phyloP scores from a whole-genome alignment of 2,329 filamentous ascomycete genomes.

The Phoma sp. region DNA sequence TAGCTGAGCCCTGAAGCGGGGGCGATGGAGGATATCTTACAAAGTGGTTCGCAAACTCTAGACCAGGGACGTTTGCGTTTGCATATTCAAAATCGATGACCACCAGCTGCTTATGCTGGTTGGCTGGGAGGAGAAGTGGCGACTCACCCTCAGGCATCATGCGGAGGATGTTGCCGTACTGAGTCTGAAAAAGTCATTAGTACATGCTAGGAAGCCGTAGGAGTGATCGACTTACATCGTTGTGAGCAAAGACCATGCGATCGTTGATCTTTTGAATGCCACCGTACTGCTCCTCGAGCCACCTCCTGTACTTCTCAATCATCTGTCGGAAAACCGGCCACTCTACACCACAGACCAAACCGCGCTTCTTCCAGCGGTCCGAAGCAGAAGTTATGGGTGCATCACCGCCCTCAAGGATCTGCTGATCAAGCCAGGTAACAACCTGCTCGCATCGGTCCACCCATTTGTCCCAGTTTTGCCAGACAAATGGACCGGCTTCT shows the following conservation, averaged over 20 bases:
- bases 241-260: conserved; percentile 91
- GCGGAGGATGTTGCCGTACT: conserved; percentile 97
- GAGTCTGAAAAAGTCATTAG: conserved; percentile 67
- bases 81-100: conserved; percentile 99
- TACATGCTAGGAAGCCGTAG: background rate
- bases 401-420: conserved; percentile 57
- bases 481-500: conserved; percentile 79
- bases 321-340: conserved; percentile 79
- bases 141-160: conserved; percentile 74
- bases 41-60: conserved; percentile 98
- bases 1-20: background rate
- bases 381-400: conserved; percentile 46
- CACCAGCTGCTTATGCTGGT: conserved; percentile 93
- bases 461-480: conserved; percentile 96
- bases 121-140: conserved; percentile 84
- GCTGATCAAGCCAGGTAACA: conserved; percentile 64
- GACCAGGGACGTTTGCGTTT: conserved; percentile 81
- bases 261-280: conserved; percentile 70
- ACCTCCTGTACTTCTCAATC: conserved; percentile 77
- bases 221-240: conserved; percentile 72
- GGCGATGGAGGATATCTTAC: conserved; percentile 52
- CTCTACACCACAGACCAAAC: conserved; percentile 81
- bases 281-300: conserved; percentile 76
- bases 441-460: conserved; percentile 70
- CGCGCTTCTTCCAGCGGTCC: conserved; percentile 70